Evolutionary conservation across 2,329 filamentous ascomycete genomes (phyloP).

Genomic region (Pezicula carpinea): DNA sequence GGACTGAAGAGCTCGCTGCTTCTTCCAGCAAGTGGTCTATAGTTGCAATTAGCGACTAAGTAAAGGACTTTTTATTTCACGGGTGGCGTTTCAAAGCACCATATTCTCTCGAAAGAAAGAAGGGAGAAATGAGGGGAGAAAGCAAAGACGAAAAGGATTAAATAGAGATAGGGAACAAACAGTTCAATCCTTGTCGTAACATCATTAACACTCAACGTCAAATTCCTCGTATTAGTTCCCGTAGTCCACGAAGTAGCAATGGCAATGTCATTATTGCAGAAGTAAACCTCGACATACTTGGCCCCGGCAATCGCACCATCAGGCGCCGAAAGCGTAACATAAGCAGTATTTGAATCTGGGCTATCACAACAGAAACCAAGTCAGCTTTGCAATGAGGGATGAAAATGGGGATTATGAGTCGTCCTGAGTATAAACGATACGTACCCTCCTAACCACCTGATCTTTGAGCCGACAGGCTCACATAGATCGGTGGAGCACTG

Average conservation of each 20-base stretch:
- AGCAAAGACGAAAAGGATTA: not conserved
- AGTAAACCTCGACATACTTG: conserved; percentile 17
- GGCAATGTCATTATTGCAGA: conserved; percentile 24
- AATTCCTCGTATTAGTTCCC: conserved; percentile 22
- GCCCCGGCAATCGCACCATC: not conserved
- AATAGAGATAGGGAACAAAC: not conserved
- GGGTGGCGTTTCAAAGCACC: too few relatives aligned
- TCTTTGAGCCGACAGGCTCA: conserved; percentile 19
- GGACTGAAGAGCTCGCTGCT: conserved; percentile 21
- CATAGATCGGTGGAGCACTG: conserved; percentile 17
- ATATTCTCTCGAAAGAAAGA: not conserved
- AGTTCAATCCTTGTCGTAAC: conserved; percentile 17
- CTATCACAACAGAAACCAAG: too few relatives aligned
- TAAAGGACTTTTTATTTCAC: too few relatives aligned
- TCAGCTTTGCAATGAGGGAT: too few relatives aligned
- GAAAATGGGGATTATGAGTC: too few relatives aligned
- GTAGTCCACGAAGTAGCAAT: conserved; percentile 14
- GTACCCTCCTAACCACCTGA: conserved; percentile 12
- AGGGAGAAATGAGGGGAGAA: not conserved
- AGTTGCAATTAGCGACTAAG: not conserved
- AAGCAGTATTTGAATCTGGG: conserved; percentile 10
- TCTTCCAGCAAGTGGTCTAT: conserved; percentile 16
- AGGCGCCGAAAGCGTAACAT: conserved; percentile 8
- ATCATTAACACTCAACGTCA: conserved; percentile 21
- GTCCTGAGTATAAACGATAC: too few relatives aligned